These are phyloP conservation scores for Penicillium sp. DNA, from an alignment of 2,329 filamentous ascomycete genomes.

Conservation along the genomic window DNA sequence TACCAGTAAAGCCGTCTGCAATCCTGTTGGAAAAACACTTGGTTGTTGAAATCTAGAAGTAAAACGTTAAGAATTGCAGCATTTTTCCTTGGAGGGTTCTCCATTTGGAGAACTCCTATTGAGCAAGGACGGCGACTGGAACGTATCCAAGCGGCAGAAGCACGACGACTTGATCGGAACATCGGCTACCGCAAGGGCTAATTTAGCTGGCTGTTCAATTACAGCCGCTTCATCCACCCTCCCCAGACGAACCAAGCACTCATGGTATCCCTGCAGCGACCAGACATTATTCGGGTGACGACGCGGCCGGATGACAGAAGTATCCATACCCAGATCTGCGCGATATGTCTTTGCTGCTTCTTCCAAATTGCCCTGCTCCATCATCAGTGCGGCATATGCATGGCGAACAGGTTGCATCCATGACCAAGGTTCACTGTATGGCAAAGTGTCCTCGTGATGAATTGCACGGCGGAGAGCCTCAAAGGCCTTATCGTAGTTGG, in stretches of 20 bases:
- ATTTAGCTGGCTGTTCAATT: slow-evolving; percentile 46
- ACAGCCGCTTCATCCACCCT: slow-evolving; percentile 44
- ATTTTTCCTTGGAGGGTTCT: neutral
- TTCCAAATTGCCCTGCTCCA: slow-evolving; percentile 60
- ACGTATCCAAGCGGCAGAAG: slow-evolving; percentile 46
- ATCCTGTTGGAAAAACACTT: too few species aligned
- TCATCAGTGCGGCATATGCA: slow-evolving; percentile 64
- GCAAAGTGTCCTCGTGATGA: slow-evolving; percentile 57
- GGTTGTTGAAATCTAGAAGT: too few species aligned
- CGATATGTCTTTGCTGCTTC: slow-evolving; percentile 56
- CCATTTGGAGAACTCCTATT: neutral
- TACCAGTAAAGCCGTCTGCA: too few species aligned
- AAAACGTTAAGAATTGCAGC: neutral
- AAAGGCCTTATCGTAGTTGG: slow-evolving; percentile 58
- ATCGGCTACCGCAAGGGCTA: slow-evolving; percentile 56
- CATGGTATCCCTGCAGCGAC: slow-evolving; percentile 68
- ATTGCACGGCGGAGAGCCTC: slow-evolving; percentile 55
- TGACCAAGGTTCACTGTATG: slow-evolving; percentile 71
- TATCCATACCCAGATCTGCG: slow-evolving; percentile 58
- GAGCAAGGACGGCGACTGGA: slow-evolving; percentile 6
- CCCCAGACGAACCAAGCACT: slow-evolving; percentile 60
- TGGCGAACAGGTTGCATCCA: slow-evolving; percentile 74
- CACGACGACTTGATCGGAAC: slow-evolving; percentile 56
- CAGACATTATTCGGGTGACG: slow-evolving; percentile 71
- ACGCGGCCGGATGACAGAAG: slow-evolving; percentile 57